Evolutionary conservation across 78 protist genomes (phyloP).

Genomic region (Parvularia atlantis): DNA sequence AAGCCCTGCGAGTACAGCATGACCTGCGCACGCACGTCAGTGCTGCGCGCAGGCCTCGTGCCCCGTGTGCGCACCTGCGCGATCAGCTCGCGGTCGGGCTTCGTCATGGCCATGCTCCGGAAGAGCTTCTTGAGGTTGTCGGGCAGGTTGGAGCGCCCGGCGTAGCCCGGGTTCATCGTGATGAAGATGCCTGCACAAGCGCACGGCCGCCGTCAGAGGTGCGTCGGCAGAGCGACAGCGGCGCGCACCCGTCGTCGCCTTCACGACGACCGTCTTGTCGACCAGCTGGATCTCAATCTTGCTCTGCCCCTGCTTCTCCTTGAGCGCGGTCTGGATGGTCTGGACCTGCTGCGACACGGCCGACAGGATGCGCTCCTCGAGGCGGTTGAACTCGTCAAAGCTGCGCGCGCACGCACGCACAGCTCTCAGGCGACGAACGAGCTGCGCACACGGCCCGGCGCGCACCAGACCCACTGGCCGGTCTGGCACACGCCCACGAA

Average conservation of each 20-base stretch:
- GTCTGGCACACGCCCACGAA: conserved; percentile 92
- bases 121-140: conserved; percentile 97
- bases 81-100: conserved; percentile 91
- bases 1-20: conserved; percentile 95
- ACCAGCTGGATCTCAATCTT: conserved; percentile 34
- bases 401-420: conserved; percentile 96
- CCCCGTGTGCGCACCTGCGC: conserved; percentile 67
- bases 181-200: conserved; percentile 97
- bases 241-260: conserved; percentile 67
- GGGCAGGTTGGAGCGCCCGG: conserved; percentile 96
- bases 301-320: conserved; percentile 4
- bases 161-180: conserved; percentile 99
- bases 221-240: no score
- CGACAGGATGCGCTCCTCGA: conserved; percentile 95
- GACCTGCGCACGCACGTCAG: conserved; percentile 85
- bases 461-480: not conserved
- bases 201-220: no score
- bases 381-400: conserved; percentile 99
- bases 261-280: conserved; percentile 39
- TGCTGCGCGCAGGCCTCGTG: conserved; percentile 37
- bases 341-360: conserved; percentile 98
- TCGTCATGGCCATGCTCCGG: conserved; percentile 86
- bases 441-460: no score
- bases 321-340: conserved; percentile 82
- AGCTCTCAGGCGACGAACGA: not conserved